Percentiles rank a stretch among this genome's conserved stretches.
Evolutionary conservation across 805 yeast genomes (phyloP).

Genomic region (Spathaspora passalidarum): DNA sequence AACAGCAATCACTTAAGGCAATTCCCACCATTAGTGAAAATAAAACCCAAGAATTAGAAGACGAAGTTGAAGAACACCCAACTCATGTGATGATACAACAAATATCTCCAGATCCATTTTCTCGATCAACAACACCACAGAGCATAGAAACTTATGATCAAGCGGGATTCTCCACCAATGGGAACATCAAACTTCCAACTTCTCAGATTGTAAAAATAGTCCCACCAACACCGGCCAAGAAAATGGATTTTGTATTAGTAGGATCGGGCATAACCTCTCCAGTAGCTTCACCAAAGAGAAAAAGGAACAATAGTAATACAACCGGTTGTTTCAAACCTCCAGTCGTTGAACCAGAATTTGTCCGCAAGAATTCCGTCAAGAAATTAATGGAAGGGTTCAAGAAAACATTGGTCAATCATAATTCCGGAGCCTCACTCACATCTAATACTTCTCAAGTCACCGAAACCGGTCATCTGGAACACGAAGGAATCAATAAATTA

Average conservation of each 20-base stretch:
- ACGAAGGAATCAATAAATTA: slow-evolving; percentile 16
- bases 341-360: slow-evolving; percentile 6
- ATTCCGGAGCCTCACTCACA: not conserved
- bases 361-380: slow-evolving; percentile 33
- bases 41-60: not conserved
- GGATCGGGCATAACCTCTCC: not conserved
- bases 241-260: slow-evolving; percentile 39
- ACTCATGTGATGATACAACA: too few species aligned
- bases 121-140: not conserved
- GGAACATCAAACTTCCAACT: slow-evolving; percentile 50
- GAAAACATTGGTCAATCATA: slow-evolving; percentile 21
- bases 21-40: not conserved
- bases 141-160: not conserved
- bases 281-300: not conserved
- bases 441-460: slow-evolving; percentile 11
- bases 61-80: not conserved
- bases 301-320: not conserved
- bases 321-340: slow-evolving; percentile 3
- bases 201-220: slow-evolving; percentile 43
- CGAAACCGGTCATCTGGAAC: not conserved
- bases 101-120: not conserved
- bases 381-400: slow-evolving; percentile 42
- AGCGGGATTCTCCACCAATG: slow-evolving; percentile 48
- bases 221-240: slow-evolving; percentile 70
- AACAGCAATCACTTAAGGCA: not conserved